Base-by-base conservation (phyloP, 371 early-diverging fungal genomes). In the Actinomucor elegans region DNA sequence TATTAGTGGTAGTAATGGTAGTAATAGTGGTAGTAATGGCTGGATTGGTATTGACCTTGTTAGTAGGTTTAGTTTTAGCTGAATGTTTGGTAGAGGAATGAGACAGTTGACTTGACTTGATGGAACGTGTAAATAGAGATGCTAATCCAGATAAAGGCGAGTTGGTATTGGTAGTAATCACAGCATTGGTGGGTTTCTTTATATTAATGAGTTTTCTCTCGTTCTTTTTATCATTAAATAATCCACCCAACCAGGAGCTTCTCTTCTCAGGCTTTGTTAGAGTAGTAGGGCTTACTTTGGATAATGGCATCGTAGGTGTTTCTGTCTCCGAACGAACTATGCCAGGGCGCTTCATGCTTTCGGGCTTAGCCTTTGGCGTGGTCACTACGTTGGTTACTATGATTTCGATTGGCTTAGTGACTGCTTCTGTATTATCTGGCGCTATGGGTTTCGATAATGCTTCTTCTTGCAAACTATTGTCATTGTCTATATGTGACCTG, bases 181-280 rank as follows among this genome's bases (percentile, higher is more conserved):
- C 50, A 43, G 35, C 11, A 29, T 45, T 31, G 11, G 21, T 18
- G 4, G 48, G 10, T 7, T 51, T 24, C 17, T 36, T 53, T 18
- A 43, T 52, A 5, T 43, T 18, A 33, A 21, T 33, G 24, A 1
- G 29, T 29, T 33, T 15, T 2, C 11, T 23, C 11, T 27, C 47
- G 9, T 42, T 44, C 34, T 32, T 51, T 45, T 68, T 61, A 27
- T 54, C 46, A 15, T 43, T 34, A 33, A 73, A 59, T 14, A 69
- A 29, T 11, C 54, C 50, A 21, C 57, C 20, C 4, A 67, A 34
- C 73, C 73, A 73, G 1, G 70, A 69, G 3, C 56, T 12, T 21
- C 57, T 53, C 31, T 59, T 57, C 31, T 61, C 52, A 0, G 48
- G 38, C 15, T 15, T 45, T 10, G 36, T 17, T 4, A 23, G 28